These are phyloP conservation scores for Trapa incisa DNA, from an alignment of 345 rosid genomes.

Conservation along the genomic window DNA sequence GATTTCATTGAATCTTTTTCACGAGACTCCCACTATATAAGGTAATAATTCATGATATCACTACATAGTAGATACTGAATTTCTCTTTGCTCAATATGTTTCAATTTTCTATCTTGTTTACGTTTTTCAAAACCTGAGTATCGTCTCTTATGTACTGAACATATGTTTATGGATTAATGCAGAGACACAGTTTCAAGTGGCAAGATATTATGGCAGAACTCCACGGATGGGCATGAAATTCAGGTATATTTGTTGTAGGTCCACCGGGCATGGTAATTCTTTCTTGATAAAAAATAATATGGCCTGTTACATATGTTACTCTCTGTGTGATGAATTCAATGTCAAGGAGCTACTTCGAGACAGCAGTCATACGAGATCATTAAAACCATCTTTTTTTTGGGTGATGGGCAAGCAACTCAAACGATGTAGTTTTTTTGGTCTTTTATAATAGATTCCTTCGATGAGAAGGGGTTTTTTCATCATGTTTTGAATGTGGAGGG, in stretches of 20 bases:
- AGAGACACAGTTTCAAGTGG: slow-evolving; percentile 59
- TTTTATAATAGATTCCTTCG: too few relatives aligned
- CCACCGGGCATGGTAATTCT: background rate
- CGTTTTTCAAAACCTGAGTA: background rate
- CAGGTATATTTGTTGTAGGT: slow-evolving; percentile 11
- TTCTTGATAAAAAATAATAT: too few relatives aligned
- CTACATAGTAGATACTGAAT: background rate
- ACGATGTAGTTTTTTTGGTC: too few relatives aligned
- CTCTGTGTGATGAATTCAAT: too few relatives aligned
- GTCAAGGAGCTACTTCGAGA: too few relatives aligned
- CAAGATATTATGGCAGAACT: slow-evolving; percentile 36
- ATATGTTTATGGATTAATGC: slow-evolving; percentile 8
- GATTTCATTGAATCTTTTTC: slow-evolving; percentile 69
- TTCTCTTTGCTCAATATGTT: background rate
- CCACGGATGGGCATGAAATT: slow-evolving; percentile 23
- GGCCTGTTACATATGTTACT: too few relatives aligned
- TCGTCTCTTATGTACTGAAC: background rate
- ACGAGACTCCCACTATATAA: slow-evolving; percentile 38
- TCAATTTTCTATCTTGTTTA: slow-evolving; percentile 4
- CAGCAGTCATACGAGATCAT: too few relatives aligned
- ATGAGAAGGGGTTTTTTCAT: too few relatives aligned
- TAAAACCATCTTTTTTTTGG: too few relatives aligned
- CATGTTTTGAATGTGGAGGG: too few relatives aligned
- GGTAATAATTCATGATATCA: slow-evolving; percentile 25
- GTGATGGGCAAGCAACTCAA: too few relatives aligned